Evolutionary conservation across 23 red algal genomes (phyloP).

Genomic region (Agarophyton chilense): DNA sequence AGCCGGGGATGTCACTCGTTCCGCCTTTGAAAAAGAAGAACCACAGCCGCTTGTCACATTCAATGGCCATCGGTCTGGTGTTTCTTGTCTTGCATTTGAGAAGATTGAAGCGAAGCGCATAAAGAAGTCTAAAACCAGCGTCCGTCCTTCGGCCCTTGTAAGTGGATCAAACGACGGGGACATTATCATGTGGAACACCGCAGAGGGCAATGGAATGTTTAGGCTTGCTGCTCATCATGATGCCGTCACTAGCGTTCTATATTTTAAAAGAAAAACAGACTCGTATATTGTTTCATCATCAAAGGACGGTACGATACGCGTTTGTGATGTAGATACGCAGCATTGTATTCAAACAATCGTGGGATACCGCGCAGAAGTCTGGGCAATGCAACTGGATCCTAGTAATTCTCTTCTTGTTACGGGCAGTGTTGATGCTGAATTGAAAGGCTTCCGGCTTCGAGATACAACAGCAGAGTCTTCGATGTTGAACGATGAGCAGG

Average conservation of each 20-base stretch:
- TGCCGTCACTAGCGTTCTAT: slow-evolving; percentile 56
- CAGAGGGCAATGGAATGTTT: slow-evolving; percentile 63
- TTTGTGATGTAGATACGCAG: slow-evolving; percentile 67
- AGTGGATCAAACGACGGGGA: slow-evolving; percentile 80
- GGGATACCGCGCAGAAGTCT: slow-evolving; percentile 77
- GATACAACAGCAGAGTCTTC: neutral
- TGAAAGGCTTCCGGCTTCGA: slow-evolving; percentile 45
- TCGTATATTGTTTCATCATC: slow-evolving; percentile 60
- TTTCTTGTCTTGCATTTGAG: slow-evolving; percentile 50
- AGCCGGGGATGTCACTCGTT: neutral
- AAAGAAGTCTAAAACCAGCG: neutral
- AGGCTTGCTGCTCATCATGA: slow-evolving; percentile 72
- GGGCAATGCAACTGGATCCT: slow-evolving; percentile 40
- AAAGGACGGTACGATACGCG: slow-evolving; percentile 73
- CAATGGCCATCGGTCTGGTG: slow-evolving; percentile 64
- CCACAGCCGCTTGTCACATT: slow-evolving; percentile 30
- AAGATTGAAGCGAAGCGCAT: neutral
- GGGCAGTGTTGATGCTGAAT: slow-evolving; percentile 52
- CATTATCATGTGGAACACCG: slow-evolving; percentile 75
- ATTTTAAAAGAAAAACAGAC: slow-evolving; percentile 9
- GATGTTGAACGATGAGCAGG: neutral
- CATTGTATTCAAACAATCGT: slow-evolving; percentile 90
- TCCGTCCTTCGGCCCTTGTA: slow-evolving; percentile 41
- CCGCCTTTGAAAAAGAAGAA: slow-evolving; percentile 27
- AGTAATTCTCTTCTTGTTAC: slow-evolving; percentile 58